phyloP scores from a whole-genome alignment of 177 flowering plant species.

The Vitis hybrid region DNA sequence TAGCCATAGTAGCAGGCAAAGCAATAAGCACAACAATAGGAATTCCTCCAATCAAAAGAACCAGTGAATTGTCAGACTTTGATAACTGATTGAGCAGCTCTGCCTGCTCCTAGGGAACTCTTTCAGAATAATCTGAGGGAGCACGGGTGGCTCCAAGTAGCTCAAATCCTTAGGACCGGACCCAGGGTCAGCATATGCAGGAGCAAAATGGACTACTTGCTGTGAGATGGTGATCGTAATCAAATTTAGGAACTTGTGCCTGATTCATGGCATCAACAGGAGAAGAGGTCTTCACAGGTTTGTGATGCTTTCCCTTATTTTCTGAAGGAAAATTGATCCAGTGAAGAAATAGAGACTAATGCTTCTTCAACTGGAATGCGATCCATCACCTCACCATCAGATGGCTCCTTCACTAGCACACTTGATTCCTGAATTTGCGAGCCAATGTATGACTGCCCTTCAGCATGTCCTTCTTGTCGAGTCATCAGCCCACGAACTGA shows the following conservation, averaged over 20 bases:
- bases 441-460: conserved; percentile 27
- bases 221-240: conserved; percentile 23
- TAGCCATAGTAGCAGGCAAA: no score
- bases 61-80: no score
- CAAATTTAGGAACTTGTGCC: conserved; percentile 22
- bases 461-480: conserved; percentile 31
- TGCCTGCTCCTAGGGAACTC: no score
- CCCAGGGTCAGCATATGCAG: conserved; percentile 36
- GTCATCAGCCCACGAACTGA: conserved; percentile 23
- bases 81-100: no score
- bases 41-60: no score
- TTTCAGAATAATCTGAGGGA: no score
- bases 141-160: no score
- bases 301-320: conserved; percentile 31
- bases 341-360: conserved; percentile 15
- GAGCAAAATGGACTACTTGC: conserved; percentile 27
- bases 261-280: conserved; percentile 21
- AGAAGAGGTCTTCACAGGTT: conserved; percentile 22
- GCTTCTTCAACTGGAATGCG: conserved; percentile 29
- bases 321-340: conserved; percentile 31
- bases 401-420: not conserved
- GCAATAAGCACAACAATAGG: no score
- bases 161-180: conserved; percentile 36
- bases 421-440: conserved; percentile 23
- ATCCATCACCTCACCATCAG: no score